These are phyloP conservation scores for Ascochyta lentis DNA, from an alignment of 2,329 filamentous ascomycete species.

Conservation along the genomic window DNA sequence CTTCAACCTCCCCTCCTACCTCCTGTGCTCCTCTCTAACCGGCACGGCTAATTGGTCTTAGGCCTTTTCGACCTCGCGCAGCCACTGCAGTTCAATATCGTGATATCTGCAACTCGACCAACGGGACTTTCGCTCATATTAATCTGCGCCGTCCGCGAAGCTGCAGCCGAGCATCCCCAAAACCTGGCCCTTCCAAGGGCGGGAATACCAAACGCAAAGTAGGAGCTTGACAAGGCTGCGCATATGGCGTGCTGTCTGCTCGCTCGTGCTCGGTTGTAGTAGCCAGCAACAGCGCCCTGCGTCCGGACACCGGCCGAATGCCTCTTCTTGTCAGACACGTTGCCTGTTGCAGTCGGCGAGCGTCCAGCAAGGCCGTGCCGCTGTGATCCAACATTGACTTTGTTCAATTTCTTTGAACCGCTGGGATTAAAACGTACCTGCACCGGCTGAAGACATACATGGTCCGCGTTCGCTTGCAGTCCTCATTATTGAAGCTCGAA, in stretches of 20 bases:
- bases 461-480: constrained; percentile 40
- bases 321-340: constrained; percentile 32
- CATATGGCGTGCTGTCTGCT: constrained; percentile 22
- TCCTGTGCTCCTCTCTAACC: constrained; percentile 24
- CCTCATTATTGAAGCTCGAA: constrained; percentile 37
- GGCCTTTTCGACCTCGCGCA: constrained; percentile 29
- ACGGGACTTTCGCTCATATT: constrained; percentile 8
- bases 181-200: constrained; percentile 17
- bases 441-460: constrained; percentile 46
- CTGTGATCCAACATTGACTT: constrained; percentile 32
- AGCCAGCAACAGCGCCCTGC: constrained; percentile 25
- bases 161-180: constrained; percentile 19
- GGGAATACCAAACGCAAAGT: constrained; percentile 18
- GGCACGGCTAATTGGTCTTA: constrained; percentile 47
- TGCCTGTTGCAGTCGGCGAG: constrained; percentile 32
- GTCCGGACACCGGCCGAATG: constrained; percentile 24
- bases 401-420: constrained; percentile 40
- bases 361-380: constrained; percentile 22
- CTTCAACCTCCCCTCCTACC: constrained; percentile 26
- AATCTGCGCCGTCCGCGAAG: constrained; percentile 7
- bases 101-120: constrained; percentile 1
- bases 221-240: constrained; percentile 16
- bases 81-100: constrained; percentile 19
- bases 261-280: constrained; percentile 19
- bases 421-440: constrained; percentile 38